Evolutionary conservation across 768 basidiomycete species (phyloP), one percentile per base, ranked within the genome.

Genomic region (Xerocomellus dryophilus): DNA sequence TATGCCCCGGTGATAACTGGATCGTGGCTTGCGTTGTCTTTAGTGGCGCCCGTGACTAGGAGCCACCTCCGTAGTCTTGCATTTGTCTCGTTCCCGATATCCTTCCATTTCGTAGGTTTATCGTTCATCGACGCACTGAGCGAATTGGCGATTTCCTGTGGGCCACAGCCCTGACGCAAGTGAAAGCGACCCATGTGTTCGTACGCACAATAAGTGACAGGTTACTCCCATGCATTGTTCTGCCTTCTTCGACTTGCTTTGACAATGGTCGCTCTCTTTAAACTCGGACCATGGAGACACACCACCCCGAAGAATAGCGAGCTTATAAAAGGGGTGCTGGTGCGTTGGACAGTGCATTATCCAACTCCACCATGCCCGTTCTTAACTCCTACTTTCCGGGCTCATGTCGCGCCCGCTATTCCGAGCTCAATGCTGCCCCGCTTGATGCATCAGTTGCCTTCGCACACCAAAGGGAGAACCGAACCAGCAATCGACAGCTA

Each of bases 1-100:
- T 40, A 73, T 90, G 61, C 88, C 87, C 46, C 81, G 88, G 43
- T 81, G 47, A 57, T 58, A 12, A 40, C 7, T 38, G 29, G 31
- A 27, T 32, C 25, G 11, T 11, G 18, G 21, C 29, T 31, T 15
- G 8, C 17, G 5, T 34, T 36, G 21, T 45, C 27, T 43, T 41
- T 11, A 10, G 21, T 49, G 50, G 38, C 18, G 11, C 39, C 34
- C 20, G 36, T 39, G 46, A 46, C 35, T 27, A 12, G 2, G 20
- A 10, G 21, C 47, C 55, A 20, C 17, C 21, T 49, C 23, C 44
- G n/a, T 60, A 58, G 40, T 50, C 50, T 43, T 42, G 39, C 45
- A 40, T 18, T 36, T 50, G 25, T 40, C 48, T 51, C 32, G 17
- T 34, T 47, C 38, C 27, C 21, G 15, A 48, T 49, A 39, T 38